Conservation (phyloP, 352 stramenopile species). For the Pythium vanterpoolii region DNA sequence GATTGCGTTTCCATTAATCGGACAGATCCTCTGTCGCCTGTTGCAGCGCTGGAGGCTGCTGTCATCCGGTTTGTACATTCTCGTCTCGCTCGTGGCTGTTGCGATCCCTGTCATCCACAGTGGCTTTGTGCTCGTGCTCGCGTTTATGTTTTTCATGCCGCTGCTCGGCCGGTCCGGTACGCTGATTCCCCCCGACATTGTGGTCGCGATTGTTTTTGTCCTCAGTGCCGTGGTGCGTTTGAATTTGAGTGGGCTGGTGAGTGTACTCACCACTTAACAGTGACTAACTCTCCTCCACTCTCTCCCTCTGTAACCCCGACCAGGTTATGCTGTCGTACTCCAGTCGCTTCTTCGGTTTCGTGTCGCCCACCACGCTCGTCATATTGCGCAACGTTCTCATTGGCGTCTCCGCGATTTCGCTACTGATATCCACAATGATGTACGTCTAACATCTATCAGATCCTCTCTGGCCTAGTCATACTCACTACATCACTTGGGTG, state of each 20-base stretch:
- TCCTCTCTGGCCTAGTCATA: not conserved
- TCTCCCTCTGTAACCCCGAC: not conserved
- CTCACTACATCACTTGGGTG: not conserved
- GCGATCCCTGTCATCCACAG: slow-evolving; percentile 61
- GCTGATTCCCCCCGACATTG: slow-evolving; percentile 48
- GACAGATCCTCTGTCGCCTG: slow-evolving; percentile 39
- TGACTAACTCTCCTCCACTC: not conserved
- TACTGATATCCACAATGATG: slow-evolving; percentile 52
- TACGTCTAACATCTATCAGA: slow-evolving; percentile 18
- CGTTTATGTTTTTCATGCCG: slow-evolving; percentile 73
- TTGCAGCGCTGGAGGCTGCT: slow-evolving; percentile 38
- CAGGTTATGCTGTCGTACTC: slow-evolving; percentile 42
- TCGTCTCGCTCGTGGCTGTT: slow-evolving; percentile 44
- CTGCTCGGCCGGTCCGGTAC: slow-evolving; percentile 62
- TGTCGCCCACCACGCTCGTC: slow-evolving; percentile 36
- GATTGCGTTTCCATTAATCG: slow-evolving; percentile 57
- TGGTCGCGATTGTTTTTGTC: slow-evolving; percentile 48
- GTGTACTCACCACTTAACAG: not conserved
- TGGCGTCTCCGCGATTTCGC: slow-evolving; percentile 28
- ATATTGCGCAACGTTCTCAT: slow-evolving; percentile 40
- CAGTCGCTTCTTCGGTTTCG: slow-evolving; percentile 68
- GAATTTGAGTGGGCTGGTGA: not conserved
- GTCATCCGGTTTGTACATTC: slow-evolving; percentile 43
- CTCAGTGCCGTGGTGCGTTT: slow-evolving; percentile 45
- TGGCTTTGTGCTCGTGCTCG: slow-evolving; percentile 50